phyloP scores from a whole-genome alignment of 176 grass and related monocot species.

The Oryza coarctata region DNA sequence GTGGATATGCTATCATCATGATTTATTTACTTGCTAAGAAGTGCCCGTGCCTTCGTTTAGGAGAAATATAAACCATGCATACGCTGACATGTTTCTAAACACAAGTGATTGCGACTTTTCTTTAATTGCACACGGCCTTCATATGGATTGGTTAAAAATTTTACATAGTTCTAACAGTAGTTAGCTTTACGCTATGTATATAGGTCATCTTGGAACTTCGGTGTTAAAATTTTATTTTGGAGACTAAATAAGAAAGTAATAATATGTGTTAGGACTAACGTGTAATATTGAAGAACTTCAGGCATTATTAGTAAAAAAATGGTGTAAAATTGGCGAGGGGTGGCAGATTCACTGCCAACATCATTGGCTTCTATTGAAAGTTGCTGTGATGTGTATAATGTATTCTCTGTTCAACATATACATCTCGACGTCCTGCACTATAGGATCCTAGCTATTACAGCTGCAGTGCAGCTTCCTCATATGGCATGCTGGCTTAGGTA shows the following conservation, averaged over 20 bases:
- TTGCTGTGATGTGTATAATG: background rate
- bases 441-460: background rate
- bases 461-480: background rate
- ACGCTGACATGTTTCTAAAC: background rate
- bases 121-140: background rate
- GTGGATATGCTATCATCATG: background rate
- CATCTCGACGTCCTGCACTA: background rate
- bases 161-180: background rate
- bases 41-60: background rate
- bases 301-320: background rate
- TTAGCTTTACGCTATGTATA: background rate
- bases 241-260: background rate
- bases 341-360: background rate
- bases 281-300: background rate
- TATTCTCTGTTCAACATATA: background rate
- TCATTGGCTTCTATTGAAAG: background rate
- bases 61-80: background rate
- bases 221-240: background rate
- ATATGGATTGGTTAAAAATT: background rate
- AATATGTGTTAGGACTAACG: background rate
- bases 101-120: background rate
- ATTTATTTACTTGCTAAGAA: background rate
- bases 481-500: background rate
- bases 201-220: background rate
- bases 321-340: background rate